These are phyloP conservation scores for Amphirosellinia nigrospora DNA, from an alignment of 495 filamentous ascomycete genomes.

Conservation along the genomic window DNA sequence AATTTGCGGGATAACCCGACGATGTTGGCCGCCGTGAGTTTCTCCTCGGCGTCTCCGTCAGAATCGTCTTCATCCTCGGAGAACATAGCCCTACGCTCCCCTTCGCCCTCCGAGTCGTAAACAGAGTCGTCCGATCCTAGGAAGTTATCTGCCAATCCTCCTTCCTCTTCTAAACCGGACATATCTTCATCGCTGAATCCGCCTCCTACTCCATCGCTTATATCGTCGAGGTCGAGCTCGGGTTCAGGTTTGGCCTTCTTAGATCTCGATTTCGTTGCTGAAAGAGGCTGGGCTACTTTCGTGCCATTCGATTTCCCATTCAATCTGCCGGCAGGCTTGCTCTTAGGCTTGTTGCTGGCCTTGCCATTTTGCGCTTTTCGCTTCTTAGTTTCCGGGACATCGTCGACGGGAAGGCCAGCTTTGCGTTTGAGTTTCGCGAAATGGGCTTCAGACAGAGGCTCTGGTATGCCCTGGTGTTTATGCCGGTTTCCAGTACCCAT, in stretches of 20 bases:
- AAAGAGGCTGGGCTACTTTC: conserved; percentile 37
- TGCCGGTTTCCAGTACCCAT: conserved; percentile 94
- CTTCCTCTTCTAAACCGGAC: conserved; percentile 47
- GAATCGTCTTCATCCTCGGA: conserved; percentile 94
- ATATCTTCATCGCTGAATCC: conserved; percentile 62
- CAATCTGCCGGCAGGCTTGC: conserved; percentile 36
- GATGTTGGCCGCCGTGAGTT: conserved; percentile 94
- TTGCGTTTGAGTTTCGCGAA: conserved; percentile 80
- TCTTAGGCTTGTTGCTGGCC: conserved; percentile 47
- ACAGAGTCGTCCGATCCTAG: conserved; percentile 66
- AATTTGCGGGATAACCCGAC: conserved; percentile 84
- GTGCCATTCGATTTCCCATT: conserved; percentile 48
- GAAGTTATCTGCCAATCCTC: conserved; percentile 61
- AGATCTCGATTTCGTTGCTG: conserved; percentile 53
- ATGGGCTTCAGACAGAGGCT: conserved; percentile 79
- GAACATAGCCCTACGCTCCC: conserved; percentile 72
- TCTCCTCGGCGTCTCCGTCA: conserved; percentile 87
- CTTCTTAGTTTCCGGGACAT: conserved; percentile 66
- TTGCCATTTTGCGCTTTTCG: conserved; percentile 62
- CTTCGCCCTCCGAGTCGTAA: conserved; percentile 77
- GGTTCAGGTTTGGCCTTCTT: conserved; percentile 54
- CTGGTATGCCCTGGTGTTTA: conserved; percentile 91
- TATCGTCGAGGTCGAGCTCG: conserved; percentile 57
- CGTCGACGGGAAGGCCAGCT: conserved; percentile 60
- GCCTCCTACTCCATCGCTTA: conserved; percentile 57